Evolutionary conservation across 345 rosid genomes (phyloP), one percentile per base, ranked within the genome.

Genomic region (Lepidium aucheri): DNA sequence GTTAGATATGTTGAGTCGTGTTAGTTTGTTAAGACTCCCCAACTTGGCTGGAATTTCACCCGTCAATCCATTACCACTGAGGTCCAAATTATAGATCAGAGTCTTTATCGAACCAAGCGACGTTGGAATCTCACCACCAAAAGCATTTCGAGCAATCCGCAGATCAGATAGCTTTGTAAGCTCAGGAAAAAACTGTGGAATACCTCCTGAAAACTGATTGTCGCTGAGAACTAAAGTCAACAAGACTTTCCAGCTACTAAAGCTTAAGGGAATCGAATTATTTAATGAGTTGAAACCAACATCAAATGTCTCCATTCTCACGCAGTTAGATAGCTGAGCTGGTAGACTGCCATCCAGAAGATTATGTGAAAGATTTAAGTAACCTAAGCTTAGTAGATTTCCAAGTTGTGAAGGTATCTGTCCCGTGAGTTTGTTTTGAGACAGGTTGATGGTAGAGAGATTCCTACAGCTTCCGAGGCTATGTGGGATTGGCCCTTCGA

Each of bases 81-180:
- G 80, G 70, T 89, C 85, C 76, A 91, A 66, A 16, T 40, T 75
- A 63, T 85, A 88, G 6, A 35, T 77, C 62, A 91, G 79, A 24
- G 51, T 57, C 72, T 30, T 49, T 70, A 85, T 49, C 1, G 69
- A 76, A 42, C 95, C 90, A 12, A 91, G 76, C 0, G 72, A 82
- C 4, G 83, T 47, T 14, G 95, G 92, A 67, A 91, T 85, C 74
- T 76, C 78, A 9, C 98, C 96, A 35, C 84, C 84, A 6, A 91
- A 77, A 17, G 38, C 53, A 72, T 88, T 91, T 60, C 83, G 86
- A 41, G 87, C 96, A 32, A 88, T 39, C 65, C 76, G 82, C 11
- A 88, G 80, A 74, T 75, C 81, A 16, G 78, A 43, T 10, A 88
- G 83, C 73, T 47, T 68, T 35, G 65, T 66, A 18, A 88, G 70